A percentile compares a stretch with the other conserved stretches of the same genome.
Evolutionary conservation across 805 yeast species (phyloP).

Genomic region (Wickerhamomyces queroliae): DNA sequence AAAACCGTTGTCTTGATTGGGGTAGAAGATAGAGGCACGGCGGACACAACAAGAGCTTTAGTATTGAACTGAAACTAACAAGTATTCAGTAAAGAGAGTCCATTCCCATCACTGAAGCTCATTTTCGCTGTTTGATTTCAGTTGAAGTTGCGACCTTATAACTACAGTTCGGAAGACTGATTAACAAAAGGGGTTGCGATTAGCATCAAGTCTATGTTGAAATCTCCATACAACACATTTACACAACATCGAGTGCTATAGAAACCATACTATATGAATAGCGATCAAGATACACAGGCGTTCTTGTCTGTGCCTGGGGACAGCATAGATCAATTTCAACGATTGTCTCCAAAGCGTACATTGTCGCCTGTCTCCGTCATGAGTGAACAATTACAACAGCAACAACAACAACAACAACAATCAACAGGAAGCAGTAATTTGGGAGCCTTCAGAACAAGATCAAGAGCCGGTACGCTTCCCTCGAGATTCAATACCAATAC

Average conservation of each 20-base stretch:
- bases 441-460: constrained; percentile 44
- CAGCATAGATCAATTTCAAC: constrained; percentile 11
- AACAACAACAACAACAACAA: constrained; percentile 4
- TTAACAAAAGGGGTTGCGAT: too few species aligned
- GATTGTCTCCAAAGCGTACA: constrained; percentile 21
- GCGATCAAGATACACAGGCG: constrained; percentile 17
- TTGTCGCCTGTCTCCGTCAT: constrained; percentile 20
- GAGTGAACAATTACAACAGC: constrained; percentile 12
- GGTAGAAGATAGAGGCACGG: background rate
- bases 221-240: background rate
- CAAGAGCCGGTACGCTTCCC: constrained; percentile 78
- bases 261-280: constrained; percentile 10
- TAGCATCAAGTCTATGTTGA: too few species aligned
- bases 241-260: background rate
- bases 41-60: too few species aligned
- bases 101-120: too few species aligned
- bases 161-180: too few species aligned
- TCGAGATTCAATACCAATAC: constrained; percentile 41
- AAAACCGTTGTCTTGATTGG: background rate
- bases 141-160: too few species aligned
- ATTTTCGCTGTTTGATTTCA: too few species aligned
- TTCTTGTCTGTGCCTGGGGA: constrained; percentile 16
- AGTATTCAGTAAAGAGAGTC: too few species aligned
- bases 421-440: constrained; percentile 24
- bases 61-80: too few species aligned